Base-by-base conservation (phyloP, 441 rosid genomes). In the Mallotus japonicus region DNA sequence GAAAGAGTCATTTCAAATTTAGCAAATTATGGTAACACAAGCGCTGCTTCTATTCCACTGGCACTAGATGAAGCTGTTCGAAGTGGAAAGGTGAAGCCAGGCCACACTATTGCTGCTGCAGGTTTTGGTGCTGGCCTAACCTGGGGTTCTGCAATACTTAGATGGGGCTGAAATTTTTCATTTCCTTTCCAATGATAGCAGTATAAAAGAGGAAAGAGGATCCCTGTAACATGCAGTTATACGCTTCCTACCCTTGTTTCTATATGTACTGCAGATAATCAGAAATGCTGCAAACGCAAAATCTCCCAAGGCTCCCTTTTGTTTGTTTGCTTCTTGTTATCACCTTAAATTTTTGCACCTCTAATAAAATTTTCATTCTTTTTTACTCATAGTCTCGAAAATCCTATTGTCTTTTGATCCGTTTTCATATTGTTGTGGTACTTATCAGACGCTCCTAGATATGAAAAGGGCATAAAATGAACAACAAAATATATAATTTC, bases 61-160 rank as follows among this genome's bases (percentile, higher is more conserved):
- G 99, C 98, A 50, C 79, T 95, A 82, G 99, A 95, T 72, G 98
- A 95, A 76, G 92, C 95, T 3, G 98, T 92, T 28, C 84, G 97
- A 73, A 81, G 92, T 7, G 98, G 98, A 37, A 91, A 89, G 83
- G 95, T 95, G 80, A 89, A 89, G 83, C 61, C 87, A 20, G 93
- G 99, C 47, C 90, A 95, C 64, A 84, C 83, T 13, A 89, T 95
- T 20, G 97, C 93, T 0, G 59, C 97, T 42, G 92, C 98, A 8
- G 98, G 98, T 65, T 95, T 90, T 37, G 98, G 99, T 62, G 99
- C 97, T 2, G 99, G 98, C 65, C 87, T 95, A 73, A 95, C 96
- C 61, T 90, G 97, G 98, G 98, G 91, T 56, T 90, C 99, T 63
- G 97, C 94, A 17, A 85, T 95, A 62, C 2, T 92, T 51, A 79